phyloP scores from a whole-genome alignment of 352 stramenopile genomes.

The Phytophthora syringae region DNA sequence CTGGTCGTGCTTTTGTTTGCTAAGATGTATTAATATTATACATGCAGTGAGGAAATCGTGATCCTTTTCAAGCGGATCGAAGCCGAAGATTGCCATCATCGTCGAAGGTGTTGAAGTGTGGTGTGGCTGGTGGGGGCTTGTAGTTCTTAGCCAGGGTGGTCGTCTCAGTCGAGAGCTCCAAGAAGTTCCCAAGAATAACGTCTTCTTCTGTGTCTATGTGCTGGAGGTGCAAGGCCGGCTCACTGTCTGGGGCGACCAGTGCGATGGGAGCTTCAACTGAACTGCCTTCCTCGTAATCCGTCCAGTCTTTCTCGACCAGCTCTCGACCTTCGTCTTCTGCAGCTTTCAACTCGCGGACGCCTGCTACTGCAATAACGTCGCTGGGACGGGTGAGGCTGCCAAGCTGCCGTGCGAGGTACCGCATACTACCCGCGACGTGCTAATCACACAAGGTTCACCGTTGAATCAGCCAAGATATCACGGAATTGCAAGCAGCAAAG shows the following conservation, averaged over 20 bases:
- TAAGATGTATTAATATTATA: no score
- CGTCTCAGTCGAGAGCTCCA: constrained; percentile 5
- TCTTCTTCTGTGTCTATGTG: constrained; percentile 22
- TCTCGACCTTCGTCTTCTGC: constrained; percentile 30
- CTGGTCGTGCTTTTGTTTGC: no score
- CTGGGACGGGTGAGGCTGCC: constrained; percentile 40
- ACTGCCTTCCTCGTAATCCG: constrained; percentile 8
- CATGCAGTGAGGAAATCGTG: background rate
- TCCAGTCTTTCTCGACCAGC: constrained; percentile 15
- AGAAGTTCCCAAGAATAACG: constrained; percentile 2
- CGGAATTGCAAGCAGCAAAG: background rate
- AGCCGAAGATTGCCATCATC: constrained; percentile 34
- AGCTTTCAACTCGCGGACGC: constrained; percentile 17
- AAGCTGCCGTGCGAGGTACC: constrained; percentile 52
- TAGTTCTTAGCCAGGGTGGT: constrained; percentile 11
- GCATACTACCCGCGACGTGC: constrained; percentile 55
- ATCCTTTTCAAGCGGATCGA: constrained; percentile 18
- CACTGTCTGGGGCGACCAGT: constrained; percentile 28
- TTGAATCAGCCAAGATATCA: background rate
- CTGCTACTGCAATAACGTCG: constrained; percentile 51
- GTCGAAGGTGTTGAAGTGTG: constrained; percentile 42
- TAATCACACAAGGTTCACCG: constrained; percentile 1
- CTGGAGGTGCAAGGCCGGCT: constrained; percentile 18
- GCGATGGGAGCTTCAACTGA: constrained; percentile 9
- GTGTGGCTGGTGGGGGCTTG: constrained; percentile 5